A percentile compares a stretch with the other conserved stretches of the same genome.
Conservation (phyloP, 2,329 filamentous ascomycete genomes). For the Calonectria pteridis region DNA sequence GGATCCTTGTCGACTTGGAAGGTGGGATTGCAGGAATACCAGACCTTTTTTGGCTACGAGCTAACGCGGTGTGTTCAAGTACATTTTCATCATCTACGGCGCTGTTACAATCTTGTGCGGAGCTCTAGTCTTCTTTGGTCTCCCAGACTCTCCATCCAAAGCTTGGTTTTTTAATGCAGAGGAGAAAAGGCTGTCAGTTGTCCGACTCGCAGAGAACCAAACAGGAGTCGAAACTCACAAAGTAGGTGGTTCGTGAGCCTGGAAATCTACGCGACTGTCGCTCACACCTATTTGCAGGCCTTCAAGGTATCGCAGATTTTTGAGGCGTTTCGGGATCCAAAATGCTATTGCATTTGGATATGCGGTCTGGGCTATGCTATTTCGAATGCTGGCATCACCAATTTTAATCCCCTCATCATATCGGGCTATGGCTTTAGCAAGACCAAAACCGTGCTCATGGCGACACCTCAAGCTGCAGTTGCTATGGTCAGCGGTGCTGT, state of each 20-base stretch:
- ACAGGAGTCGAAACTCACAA: constrained; percentile 19
- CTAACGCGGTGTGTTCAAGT: neutral
- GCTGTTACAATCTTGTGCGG: constrained; percentile 31
- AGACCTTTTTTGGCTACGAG: accelerated
- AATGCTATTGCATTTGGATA: constrained; percentile 43
- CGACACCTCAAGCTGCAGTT: constrained; percentile 49
- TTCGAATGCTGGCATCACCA: constrained; percentile 77
- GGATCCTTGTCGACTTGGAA: constrained; percentile 39
- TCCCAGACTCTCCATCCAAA: constrained; percentile 36
- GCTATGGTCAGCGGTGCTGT: constrained; percentile 43
- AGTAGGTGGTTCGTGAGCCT: neutral
- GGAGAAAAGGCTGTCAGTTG: constrained; percentile 31
- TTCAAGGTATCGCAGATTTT: constrained; percentile 34
- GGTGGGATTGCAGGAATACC: neutral
- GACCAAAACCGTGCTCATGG: constrained; percentile 46
- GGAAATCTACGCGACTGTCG: too few species aligned
- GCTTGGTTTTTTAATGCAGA: constrained; percentile 40
- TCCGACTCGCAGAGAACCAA: constrained; percentile 12
- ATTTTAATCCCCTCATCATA: constrained; percentile 70
- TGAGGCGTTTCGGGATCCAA: constrained; percentile 35
- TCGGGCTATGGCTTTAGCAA: constrained; percentile 61
- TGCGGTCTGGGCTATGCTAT: constrained; percentile 70
- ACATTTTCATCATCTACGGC: constrained; percentile 41
- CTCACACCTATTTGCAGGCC: neutral
- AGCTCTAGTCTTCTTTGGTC: constrained; percentile 25